Percentiles rank a stretch among this genome's conserved stretches.
Conservation (phyloP, 768 basidiomycete genomes). For the Hysterangium stoloniferum region DNA sequence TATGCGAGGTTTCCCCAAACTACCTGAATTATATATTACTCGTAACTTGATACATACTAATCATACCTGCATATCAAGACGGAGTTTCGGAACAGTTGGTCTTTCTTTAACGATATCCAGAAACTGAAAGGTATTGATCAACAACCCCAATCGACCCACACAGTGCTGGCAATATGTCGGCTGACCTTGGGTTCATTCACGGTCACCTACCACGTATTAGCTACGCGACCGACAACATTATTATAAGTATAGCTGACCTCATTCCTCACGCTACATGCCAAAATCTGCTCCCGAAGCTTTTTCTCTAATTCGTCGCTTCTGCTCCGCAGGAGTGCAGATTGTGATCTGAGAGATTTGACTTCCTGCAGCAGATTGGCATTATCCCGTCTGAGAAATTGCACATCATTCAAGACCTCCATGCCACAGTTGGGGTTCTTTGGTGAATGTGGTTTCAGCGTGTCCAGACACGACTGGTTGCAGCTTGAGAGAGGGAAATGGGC, state of each 20-base stretch:
- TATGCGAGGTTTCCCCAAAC: too few species aligned
- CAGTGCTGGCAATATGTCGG: too few species aligned
- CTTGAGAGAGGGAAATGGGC: neutral
- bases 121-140: too few species aligned
- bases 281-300: constrained; percentile 4
- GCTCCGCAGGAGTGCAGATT: neutral
- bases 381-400: constrained; percentile 1
- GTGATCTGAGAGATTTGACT: constrained; percentile 2
- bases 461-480: too few species aligned
- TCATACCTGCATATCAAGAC: neutral
- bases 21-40: too few species aligned
- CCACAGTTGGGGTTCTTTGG: neutral
- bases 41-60: neutral
- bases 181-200: too few species aligned
- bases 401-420: constrained; percentile 4
- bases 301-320: constrained; percentile 7
- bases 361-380: constrained; percentile 6
- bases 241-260: too few species aligned
- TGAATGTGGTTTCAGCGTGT: too few species aligned
- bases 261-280: too few species aligned
- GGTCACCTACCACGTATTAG: too few species aligned
- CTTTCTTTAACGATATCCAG: neutral
- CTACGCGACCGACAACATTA: too few species aligned
- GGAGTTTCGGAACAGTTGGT: neutral
- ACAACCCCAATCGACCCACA: too few species aligned